Conservation (phyloP, 352 stramenopile genomes). For the Pythium myriotylum region DNA sequence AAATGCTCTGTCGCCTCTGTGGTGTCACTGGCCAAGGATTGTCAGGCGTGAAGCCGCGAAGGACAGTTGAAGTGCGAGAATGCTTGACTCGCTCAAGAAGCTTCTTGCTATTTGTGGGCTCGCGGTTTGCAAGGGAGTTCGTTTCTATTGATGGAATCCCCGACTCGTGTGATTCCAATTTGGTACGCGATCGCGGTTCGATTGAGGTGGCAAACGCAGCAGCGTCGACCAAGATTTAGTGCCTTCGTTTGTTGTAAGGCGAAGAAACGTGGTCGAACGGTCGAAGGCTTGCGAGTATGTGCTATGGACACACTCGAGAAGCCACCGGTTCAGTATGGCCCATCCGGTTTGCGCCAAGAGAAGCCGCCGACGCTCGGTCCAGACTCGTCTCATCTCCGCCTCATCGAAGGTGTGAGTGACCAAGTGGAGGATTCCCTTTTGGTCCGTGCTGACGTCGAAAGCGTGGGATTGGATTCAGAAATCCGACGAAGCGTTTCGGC, state of each 20-base stretch:
- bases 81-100: background rate
- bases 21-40: too few relatives aligned
- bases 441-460: too few relatives aligned
- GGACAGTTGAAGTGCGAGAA: too few relatives aligned
- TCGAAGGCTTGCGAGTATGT: conserved; percentile 17
- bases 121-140: too few relatives aligned
- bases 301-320: conserved; percentile 14
- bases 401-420: conserved; percentile 7
- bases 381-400: conserved; percentile 14
- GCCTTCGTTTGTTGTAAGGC: too few relatives aligned
- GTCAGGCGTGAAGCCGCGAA: too few relatives aligned
- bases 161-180: background rate
- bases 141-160: background rate
- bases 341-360: background rate
- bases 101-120: background rate
- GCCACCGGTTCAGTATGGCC: background rate
- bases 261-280: background rate
- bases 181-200: background rate
- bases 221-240: too few relatives aligned
- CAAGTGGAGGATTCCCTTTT: too few relatives aligned
- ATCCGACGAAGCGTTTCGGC: background rate
- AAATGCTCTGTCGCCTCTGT: too few relatives aligned
- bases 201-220: background rate
- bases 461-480: background rate
- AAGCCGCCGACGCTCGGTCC: background rate